Evolutionary conservation across 371 early-diverging fungal species (phyloP).

Genomic region (Mucor piriformis): DNA sequence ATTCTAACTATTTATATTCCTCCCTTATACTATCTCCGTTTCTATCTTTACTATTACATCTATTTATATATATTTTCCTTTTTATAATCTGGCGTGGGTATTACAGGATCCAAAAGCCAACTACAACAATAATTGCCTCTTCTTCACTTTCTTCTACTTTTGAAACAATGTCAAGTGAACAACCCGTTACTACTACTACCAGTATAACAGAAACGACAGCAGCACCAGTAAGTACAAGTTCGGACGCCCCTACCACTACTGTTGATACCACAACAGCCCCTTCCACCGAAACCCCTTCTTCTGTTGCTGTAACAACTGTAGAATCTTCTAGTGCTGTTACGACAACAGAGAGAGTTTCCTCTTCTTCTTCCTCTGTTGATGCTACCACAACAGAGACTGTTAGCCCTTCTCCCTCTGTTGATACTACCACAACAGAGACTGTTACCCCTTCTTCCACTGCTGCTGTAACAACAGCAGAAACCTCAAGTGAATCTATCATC

Average conservation of each 20-base stretch:
- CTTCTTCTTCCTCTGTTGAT: background rate
- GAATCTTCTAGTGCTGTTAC: background rate
- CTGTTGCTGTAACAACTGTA: constrained; percentile 6
- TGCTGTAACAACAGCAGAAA: background rate
- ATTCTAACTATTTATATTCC: constrained; percentile 11
- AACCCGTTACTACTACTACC: constrained; percentile 3
- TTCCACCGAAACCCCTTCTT: background rate
- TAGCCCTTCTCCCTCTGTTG: background rate
- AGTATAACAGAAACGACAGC: background rate
- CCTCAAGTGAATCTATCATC: background rate
- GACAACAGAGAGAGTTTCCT: constrained; percentile 4
- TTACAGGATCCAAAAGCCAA: constrained; percentile 5
- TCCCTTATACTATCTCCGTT: constrained; percentile 16
- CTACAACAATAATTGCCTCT: background rate
- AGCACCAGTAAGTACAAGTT: background rate
- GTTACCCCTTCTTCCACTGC: background rate
- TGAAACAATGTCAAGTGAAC: constrained; percentile 13
- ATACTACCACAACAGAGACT: too few relatives aligned
- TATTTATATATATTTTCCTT: constrained; percentile 18
- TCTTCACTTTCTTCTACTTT: constrained; percentile 9
- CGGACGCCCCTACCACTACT: background rate
- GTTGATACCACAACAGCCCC: background rate
- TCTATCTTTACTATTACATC: constrained; percentile 5
- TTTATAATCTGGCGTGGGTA: background rate
- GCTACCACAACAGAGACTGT: background rate